Evolutionary conservation across 805 yeast species (phyloP).

Genomic region (Phaffomyces thermotolerans): DNA sequence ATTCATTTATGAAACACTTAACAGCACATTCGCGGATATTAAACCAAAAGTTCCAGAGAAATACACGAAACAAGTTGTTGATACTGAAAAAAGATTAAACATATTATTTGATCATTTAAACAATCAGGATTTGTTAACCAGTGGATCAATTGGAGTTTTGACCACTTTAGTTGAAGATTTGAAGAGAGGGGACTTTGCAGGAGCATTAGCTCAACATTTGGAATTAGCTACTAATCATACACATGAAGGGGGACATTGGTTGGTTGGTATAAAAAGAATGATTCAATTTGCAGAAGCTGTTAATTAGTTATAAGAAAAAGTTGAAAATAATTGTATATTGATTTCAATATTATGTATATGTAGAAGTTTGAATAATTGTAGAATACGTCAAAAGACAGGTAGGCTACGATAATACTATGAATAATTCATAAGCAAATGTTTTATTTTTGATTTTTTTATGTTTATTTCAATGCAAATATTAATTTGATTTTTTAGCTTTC

Average conservation of each 20-base stretch:
- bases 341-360: neutral
- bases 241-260: conserved; percentile 85
- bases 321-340: neutral
- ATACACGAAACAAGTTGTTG: conserved; percentile 64
- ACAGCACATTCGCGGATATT: conserved; percentile 48
- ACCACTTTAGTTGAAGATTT: conserved; percentile 44
- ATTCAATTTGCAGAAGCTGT: conserved; percentile 57
- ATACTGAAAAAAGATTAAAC: conserved; percentile 75
- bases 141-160: conserved; percentile 48
- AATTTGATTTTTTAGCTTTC: conserved; percentile 9
- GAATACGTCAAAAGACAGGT: too few relatives aligned
- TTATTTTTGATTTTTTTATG: too few relatives aligned
- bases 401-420: too few relatives aligned
- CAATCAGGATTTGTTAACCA: conserved; percentile 57
- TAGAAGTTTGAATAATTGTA: neutral
- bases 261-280: conserved; percentile 83
- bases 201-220: conserved; percentile 49
- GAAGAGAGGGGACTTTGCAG: conserved; percentile 43
- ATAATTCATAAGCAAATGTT: neutral
- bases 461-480: neutral
- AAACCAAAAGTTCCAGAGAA: conserved; percentile 71
- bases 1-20: conserved; percentile 54
- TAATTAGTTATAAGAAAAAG: neutral
- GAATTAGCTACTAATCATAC: conserved; percentile 58
- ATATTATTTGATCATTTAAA: conserved; percentile 73